Evolutionary conservation across 2,329 filamentous ascomycete species (phyloP), one percentile per base, ranked within the genome.

Genomic region (Aureobasidium sp.): DNA sequence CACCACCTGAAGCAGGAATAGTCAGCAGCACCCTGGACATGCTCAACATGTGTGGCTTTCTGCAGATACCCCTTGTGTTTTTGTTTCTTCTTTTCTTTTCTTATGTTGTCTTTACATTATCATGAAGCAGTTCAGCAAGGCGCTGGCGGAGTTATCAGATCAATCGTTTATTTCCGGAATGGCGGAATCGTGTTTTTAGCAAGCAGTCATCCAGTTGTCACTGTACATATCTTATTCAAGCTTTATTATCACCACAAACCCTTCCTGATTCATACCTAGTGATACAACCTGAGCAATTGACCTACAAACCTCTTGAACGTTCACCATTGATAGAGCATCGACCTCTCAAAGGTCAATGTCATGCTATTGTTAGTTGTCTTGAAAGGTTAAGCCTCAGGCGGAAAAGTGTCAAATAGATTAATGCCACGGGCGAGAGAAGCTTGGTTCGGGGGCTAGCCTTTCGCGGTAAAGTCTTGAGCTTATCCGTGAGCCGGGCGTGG

Each of bases 91-190:
- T 39, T 39, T 45, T 57, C 34, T 32, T 21, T 34, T 21, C 21
- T 0, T 92, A 95, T 5, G 91, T 88, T 68, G 95, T 96, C 16
- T 88, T 91, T 0, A 92, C 88, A 13, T 97, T 80, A 5, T 96
- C 80, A 32, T 92, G 90, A 2, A 97, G 78, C 69, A 95, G 90
- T 61, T 91, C 36, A 59, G 57, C 57, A 42, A 59, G 57, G 57
- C 57, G 57, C 57, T 50, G 57, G 57, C 44, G 57, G 57, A 50
- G 57, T 59, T 59, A 29, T 59, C 36, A 48, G 39, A 32, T 44
- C 53, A 27, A 45, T 34, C 53, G 21, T 58, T 34, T 42, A 58
- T 21, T 58, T 58, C 29, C 14, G 41, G 42, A 29, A 47, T 16
- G 29, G n/a, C 29, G 37, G 42, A n/a, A 42, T 44, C 5, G 54